phyloP scores from a whole-genome alignment of 2,329 filamentous ascomycete species.

The Didymellaceae sp. region DNA sequence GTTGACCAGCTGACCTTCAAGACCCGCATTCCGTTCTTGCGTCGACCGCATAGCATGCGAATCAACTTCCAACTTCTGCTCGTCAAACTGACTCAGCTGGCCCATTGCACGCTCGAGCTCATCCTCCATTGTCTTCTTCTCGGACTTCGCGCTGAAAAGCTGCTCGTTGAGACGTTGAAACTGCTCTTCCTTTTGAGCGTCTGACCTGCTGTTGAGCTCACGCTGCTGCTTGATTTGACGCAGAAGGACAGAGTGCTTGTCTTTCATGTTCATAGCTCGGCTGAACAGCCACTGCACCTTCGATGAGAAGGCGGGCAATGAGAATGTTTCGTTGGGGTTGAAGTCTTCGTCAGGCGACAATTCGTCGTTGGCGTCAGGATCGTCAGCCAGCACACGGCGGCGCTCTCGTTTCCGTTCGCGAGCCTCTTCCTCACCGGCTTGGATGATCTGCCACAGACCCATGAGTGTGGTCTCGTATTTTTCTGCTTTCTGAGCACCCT shows the following conservation, averaged over 20 bases:
- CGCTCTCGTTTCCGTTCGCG: conserved; percentile 47
- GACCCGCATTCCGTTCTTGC: conserved; percentile 41
- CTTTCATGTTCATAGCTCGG: conserved; percentile 77
- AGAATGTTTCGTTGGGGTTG: conserved; percentile 68
- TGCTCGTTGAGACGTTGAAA: conserved; percentile 51
- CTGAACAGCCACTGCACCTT: conserved; percentile 81
- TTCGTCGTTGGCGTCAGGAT: conserved; percentile 65
- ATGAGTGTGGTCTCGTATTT: conserved; percentile 60
- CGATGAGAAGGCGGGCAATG: conserved; percentile 75
- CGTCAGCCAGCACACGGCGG: conserved; percentile 54
- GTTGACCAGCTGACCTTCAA: conserved; percentile 42
- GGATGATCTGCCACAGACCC: conserved; percentile 61
- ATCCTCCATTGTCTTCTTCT: conserved; percentile 44
- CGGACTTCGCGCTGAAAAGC: conserved; percentile 44
- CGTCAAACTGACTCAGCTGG: conserved; percentile 41
- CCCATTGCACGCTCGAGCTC: conserved; percentile 46
- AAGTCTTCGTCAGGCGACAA: conserved; percentile 68
- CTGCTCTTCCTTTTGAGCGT: conserved; percentile 57
- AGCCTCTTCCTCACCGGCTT: conserved; percentile 51
- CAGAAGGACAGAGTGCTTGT: conserved; percentile 88
- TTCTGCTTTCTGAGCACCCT: conserved; percentile 34
- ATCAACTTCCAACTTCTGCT: conserved; percentile 30
- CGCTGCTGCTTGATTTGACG: conserved; percentile 95
- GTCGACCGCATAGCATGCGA: conserved; percentile 32
- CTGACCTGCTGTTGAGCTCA: conserved; percentile 87